Base-by-base conservation (phyloP, 441 rosid genomes). In the Pelargonium fulgidum region DNA sequence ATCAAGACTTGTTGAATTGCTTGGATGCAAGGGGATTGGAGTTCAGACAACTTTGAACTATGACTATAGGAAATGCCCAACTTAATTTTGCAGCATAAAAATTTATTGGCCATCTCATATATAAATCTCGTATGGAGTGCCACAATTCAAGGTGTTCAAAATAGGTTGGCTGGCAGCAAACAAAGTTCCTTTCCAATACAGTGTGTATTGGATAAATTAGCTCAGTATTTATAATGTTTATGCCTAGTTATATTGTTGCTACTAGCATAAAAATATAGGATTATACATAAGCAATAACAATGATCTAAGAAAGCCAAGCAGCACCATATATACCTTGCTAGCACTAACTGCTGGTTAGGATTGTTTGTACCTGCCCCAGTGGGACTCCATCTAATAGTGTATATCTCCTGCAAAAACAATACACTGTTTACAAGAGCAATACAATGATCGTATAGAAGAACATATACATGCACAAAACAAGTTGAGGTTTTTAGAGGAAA, bases 371-470 rank as follows among this genome's bases (percentile, higher is more conserved):
- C 94, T 26, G 82, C 72, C 70, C 98, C 99, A 26, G 98, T 87
- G 33, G 99, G 99, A 75, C 98, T 90, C 99, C 99, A 94, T 83
- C 98, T 90, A 78, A 95, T 87, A 10, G 98, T 87, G 70, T 92
- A 95, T 66, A 90, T 92, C 78, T 92, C 98, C 99, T 95, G 84
- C 68, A 80, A 47, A 65, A 74, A 17, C 61, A 19, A 36, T 39
- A 13, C n/a, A 19, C 2, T 7, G 7, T 20, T 24, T 12, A 6
- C 24, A 20, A 19, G 63, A 8, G 1, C 12, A 58, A 58, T 58
- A 20, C 62, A 19, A 19, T 17, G 22, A 19, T 1, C 22, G 29
- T 58, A 58, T 9, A 58, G 26, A 58, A 58, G 63, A 22, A 22
- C 26, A 3, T 36, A 67, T 16, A 64, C 61, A 70, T 48, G 68